phyloP scores from a whole-genome alignment of 495 filamentous ascomycete species.

The Penicillium argentinense region DNA sequence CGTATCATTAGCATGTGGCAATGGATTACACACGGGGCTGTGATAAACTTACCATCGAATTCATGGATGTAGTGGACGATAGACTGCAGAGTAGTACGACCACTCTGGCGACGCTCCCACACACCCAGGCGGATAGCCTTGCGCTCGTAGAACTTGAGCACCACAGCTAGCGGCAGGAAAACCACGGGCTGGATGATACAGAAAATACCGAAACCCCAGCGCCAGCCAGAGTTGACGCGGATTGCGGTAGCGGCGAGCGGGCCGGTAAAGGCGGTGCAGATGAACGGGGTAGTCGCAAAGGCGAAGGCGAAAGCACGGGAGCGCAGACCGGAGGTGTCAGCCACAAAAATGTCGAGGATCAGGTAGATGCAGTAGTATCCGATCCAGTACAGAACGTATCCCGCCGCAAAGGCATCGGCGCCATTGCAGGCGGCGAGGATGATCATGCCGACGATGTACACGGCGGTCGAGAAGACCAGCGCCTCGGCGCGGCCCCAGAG shows the following conservation, averaged over 20 bases:
- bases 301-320: constrained; percentile 63
- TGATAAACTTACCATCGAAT: constrained; percentile 51
- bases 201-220: constrained; percentile 65
- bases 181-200: constrained; percentile 56
- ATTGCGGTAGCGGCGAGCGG: constrained; percentile 37
- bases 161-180: constrained; percentile 46
- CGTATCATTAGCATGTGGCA: constrained; percentile 4
- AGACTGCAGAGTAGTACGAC: constrained; percentile 46
- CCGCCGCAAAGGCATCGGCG: constrained; percentile 47
- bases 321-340: constrained; percentile 61
- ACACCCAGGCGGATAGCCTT: constrained; percentile 54
- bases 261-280: constrained; percentile 47
- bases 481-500: constrained; percentile 61
- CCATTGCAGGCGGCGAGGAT: constrained; percentile 47
- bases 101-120: constrained; percentile 32
- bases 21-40: neutral
- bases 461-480: constrained; percentile 42
- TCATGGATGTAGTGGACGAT: constrained; percentile 57
- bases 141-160: constrained; percentile 55
- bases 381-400: constrained; percentile 55
- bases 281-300: constrained; percentile 58
- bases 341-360: constrained; percentile 59
- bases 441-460: constrained; percentile 45
- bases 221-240: constrained; percentile 52
- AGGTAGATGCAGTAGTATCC: constrained; percentile 59